phyloP scores from a whole-genome alignment of 805 yeast genomes.

The Saturnispora quitensis region DNA sequence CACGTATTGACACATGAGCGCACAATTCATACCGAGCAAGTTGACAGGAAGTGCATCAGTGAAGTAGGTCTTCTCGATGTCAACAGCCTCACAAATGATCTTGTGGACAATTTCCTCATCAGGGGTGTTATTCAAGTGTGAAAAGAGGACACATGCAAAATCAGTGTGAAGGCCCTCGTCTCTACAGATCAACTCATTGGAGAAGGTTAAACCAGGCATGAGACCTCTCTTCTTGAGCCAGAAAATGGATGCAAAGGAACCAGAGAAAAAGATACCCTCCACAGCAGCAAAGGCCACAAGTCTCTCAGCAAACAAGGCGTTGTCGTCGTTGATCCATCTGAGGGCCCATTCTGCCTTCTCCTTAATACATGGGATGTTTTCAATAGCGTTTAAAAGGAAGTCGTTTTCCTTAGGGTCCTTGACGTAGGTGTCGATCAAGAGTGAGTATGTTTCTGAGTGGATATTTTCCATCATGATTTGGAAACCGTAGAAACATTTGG shows the following conservation, averaged over 20 bases:
- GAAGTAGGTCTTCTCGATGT: conserved; percentile 87
- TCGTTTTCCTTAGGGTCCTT: conserved; percentile 93
- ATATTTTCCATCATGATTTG: conserved; percentile 99
- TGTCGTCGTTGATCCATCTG: conserved; percentile 88
- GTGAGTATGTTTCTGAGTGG: conserved; percentile 94
- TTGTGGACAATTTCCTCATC: conserved; percentile 65
- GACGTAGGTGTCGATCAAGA: conserved; percentile 89
- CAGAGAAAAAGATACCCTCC: conserved; percentile 97
- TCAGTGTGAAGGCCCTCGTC: conserved; percentile 99
- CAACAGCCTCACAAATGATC: conserved; percentile 92
- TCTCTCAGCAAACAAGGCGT: conserved; percentile 89
- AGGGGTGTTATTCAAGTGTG: conserved; percentile 89
- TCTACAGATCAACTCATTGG: conserved; percentile 94
- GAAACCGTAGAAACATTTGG: conserved; percentile 97
- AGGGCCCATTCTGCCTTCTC: conserved; percentile 99
- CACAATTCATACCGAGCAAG: conserved; percentile 89
- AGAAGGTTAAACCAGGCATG: conserved; percentile 98
- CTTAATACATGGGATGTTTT: conserved; percentile 90
- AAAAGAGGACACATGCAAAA: conserved; percentile 90
- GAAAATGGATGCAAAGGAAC: conserved; percentile 96
- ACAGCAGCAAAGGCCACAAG: conserved; percentile 98
- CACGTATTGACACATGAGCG: conserved; percentile 94
- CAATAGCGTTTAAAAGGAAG: conserved; percentile 89
- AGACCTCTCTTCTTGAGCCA: conserved; percentile 99
- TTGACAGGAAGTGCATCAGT: conserved; percentile 92